Conservation (phyloP, 2,329 filamentous ascomycete species). For the Thelonectria blattea region DNA sequence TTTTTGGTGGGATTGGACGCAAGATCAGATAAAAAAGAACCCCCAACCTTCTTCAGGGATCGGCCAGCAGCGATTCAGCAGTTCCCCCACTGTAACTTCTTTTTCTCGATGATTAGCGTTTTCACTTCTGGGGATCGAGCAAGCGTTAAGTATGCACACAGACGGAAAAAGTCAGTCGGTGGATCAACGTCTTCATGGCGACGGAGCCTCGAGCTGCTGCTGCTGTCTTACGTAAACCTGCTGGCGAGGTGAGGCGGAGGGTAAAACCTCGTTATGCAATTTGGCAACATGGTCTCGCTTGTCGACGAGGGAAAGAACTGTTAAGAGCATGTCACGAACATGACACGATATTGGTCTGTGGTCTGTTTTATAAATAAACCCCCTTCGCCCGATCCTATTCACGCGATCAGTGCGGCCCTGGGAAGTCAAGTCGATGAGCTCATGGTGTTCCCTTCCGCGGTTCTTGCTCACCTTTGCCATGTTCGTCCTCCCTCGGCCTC, state of each 20-base stretch:
- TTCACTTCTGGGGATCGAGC: neutral
- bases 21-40: slow-evolving; percentile 16
- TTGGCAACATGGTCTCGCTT: neutral
- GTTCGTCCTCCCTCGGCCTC: neutral
- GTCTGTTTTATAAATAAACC: neutral
- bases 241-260: neutral
- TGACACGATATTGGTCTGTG: neutral
- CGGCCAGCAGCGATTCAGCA: neutral
- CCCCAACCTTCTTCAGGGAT: slow-evolving; percentile 3
- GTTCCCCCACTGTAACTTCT: slow-evolving; percentile 8
- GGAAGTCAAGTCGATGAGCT: neutral
- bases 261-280: neutral
- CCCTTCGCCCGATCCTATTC: neutral
- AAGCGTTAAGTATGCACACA: neutral
- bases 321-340: neutral
- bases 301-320: neutral
- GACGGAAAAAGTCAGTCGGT: neutral
- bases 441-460: neutral
- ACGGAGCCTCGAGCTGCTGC: neutral
- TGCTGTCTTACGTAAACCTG: neutral
- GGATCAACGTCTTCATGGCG: neutral
- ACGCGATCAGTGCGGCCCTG: neutral
- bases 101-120: neutral
- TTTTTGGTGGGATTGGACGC: neutral
- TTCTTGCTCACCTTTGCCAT: neutral